Evolutionary conservation across 179 eudicot genomes (phyloP).

Genomic region (Sideroxylon spinosum): DNA sequence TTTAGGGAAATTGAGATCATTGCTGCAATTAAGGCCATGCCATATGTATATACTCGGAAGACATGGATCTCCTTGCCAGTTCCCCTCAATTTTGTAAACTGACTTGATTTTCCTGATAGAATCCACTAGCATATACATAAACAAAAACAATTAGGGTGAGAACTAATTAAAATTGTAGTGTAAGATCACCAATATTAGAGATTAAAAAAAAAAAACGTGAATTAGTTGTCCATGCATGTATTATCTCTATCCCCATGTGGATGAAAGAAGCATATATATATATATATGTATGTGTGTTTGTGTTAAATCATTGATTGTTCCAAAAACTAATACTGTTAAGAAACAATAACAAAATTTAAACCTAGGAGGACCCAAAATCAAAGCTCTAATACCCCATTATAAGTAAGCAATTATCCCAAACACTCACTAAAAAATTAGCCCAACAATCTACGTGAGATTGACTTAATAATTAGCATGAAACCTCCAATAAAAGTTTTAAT

Average conservation of each 20-base stretch:
- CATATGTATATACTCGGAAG: constrained; percentile 15
- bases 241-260: background rate
- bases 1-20: background rate
- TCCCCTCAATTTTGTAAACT: constrained; percentile 3
- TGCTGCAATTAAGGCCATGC: constrained; percentile 8
- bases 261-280: background rate
- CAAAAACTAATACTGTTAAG: too few species aligned
- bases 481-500: too few species aligned
- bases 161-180: background rate
- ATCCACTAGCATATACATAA: constrained; percentile 16
- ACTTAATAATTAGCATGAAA: too few species aligned
- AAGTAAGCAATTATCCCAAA: too few species aligned
- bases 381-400: background rate
- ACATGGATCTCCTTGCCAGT: constrained; percentile 32
- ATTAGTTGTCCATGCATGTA: too few species aligned
- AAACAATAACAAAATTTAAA: too few species aligned
- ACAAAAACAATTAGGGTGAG: background rate
- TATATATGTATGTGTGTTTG: background rate
- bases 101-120: constrained; percentile 16
- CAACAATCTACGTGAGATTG: too few species aligned
- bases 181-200: background rate
- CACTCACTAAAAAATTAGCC: too few species aligned
- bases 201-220: background rate
- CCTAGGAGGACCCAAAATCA: too few species aligned
- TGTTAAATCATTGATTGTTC: background rate